A percentile compares a stretch with the other conserved stretches of the same genome.
These are phyloP conservation scores for Penicillium sp. DNA, from an alignment of 2,329 filamentous ascomycete species.

Conservation along the genomic window DNA sequence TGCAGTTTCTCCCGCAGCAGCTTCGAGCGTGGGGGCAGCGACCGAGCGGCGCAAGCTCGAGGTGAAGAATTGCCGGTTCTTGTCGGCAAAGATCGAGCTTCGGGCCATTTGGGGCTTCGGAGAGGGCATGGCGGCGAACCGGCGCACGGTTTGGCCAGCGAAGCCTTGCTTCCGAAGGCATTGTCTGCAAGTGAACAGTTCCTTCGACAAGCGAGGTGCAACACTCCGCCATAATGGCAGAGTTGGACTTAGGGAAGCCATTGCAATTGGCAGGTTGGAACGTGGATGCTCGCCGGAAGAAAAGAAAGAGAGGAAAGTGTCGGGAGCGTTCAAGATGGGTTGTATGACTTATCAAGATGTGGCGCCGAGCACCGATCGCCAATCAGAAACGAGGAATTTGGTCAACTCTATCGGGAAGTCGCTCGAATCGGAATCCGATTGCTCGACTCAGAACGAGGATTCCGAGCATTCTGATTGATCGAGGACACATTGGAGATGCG, in stretches of 20 bases:
- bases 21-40: slow-evolving; percentile 17
- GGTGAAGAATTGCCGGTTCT: slow-evolving; percentile 26
- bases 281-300: slow-evolving; percentile 5
- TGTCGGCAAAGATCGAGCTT: slow-evolving; percentile 19
- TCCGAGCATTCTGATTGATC: too few species aligned
- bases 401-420: background rate
- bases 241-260: slow-evolving; percentile 31
- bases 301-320: slow-evolving; percentile 4
- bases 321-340: too few species aligned
- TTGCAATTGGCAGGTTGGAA: slow-evolving; percentile 14
- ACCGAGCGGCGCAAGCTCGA: slow-evolving; percentile 19
- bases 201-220: slow-evolving; percentile 32
- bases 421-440: too few species aligned
- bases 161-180: slow-evolving; percentile 31
- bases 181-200: slow-evolving; percentile 40
- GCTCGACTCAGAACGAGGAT: too few species aligned
- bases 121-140: slow-evolving; percentile 25
- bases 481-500: too few species aligned
- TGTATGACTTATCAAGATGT: background rate
- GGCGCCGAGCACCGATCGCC: slow-evolving; percentile 9
- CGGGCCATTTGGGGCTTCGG: slow-evolving; percentile 23
- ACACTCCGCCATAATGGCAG: slow-evolving; percentile 29
- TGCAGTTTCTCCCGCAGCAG: slow-evolving; percentile 18
- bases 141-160: slow-evolving; percentile 27
- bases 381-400: slow-evolving; percentile 20